phyloP scores from a whole-genome alignment of 768 basidiomycete species.

The Psilocybe sp. region DNA sequence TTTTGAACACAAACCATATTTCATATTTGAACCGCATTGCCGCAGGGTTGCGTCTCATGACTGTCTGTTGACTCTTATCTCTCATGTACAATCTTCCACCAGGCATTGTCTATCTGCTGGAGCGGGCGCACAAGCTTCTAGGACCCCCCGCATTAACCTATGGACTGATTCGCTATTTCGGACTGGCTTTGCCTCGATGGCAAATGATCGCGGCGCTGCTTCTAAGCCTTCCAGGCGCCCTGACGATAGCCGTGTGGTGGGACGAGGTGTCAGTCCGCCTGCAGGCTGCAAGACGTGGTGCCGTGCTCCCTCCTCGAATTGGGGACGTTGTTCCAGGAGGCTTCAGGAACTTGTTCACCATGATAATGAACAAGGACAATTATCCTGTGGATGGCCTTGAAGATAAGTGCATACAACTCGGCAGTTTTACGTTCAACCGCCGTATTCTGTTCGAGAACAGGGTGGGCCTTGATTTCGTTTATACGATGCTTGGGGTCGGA shows the following conservation, averaged over 20 bases:
- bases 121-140: constrained; percentile 15
- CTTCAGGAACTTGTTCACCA: constrained; percentile 9
- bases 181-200: constrained; percentile 5
- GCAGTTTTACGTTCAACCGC: constrained; percentile 15
- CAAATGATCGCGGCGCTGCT: no score
- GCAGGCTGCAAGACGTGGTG: constrained; percentile 17
- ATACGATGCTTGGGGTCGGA: not conserved
- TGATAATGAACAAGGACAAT: constrained; percentile 21
- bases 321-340: constrained; percentile 18
- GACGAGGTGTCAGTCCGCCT: constrained; percentile 12
- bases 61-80: no score
- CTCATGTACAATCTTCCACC: constrained; percentile 21
- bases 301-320: constrained; percentile 15
- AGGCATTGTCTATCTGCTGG: constrained; percentile 22
- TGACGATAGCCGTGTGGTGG: constrained; percentile 12
- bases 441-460: constrained; percentile 23
- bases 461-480: constrained; percentile 12
- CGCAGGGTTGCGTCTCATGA: no score
- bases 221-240: constrained; percentile 16
- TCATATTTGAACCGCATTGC: no score
- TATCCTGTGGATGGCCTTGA: constrained; percentile 31
- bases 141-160: constrained; percentile 19
- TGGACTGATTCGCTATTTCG: constrained; percentile 4
- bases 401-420: constrained; percentile 21
- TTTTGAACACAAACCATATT: no score